Evolutionary conservation across 805 yeast genomes (phyloP), one percentile per base, ranked within the genome.

Genomic region (Komagataella mondaviorum): DNA sequence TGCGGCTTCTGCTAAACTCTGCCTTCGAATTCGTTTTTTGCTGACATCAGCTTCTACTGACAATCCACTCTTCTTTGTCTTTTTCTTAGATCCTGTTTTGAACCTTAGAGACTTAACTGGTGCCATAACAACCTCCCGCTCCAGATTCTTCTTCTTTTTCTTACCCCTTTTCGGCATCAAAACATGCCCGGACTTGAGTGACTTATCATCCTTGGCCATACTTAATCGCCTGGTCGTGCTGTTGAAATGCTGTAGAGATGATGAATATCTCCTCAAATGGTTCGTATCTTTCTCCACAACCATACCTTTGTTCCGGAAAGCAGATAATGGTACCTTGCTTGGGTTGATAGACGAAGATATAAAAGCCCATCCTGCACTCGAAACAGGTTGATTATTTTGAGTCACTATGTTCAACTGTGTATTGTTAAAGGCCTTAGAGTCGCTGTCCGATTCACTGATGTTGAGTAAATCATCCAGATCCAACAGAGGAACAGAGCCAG

Each of bases 291-390:
- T 36, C 16, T 56, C 57, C 46, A 60, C 57, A 14, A 65, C 55
- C 16, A 78, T 65, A 10, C 85, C 85, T 60, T 88, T 84, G 67
- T 88, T 90, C 61, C 98, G 72, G 64, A 91, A 91, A 1, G 97
- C 97, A 2, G 95, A 86, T 45, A 90, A 67, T 3, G 97, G 97
- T 6, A 88, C 81, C 51, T 73, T 73, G 62, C 75, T 77, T 61
- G 60, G 62, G 18, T 54, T 57, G 51, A 60, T 46, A 6, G 47
- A 24, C 4, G 50, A 44, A 6, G 47, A 14, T 12, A 45, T 30
- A 30, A 55, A 23, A 16, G 44, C 52, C 53, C 53, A 48, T 10
- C 47, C 47, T 12, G 47, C 54, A 10, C 44, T 44, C 20, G 48
- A 53, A 46, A 59, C 75, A 50, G 79, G 83, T 53, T 77, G 77